Base-by-base conservation (phyloP, 345 rosid genomes). In the Populus davidiana region DNA sequence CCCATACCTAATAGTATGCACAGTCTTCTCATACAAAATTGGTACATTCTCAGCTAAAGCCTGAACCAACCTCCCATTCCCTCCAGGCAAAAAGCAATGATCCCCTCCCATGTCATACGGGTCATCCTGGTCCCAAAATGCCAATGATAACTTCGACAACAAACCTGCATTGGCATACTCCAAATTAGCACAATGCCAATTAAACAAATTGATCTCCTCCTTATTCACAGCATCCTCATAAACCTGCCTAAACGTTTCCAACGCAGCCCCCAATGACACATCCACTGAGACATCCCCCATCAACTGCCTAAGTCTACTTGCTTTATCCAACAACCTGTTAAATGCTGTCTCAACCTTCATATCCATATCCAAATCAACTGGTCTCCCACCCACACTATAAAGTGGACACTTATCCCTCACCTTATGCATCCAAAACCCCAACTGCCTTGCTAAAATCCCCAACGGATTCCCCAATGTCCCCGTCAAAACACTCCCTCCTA, bases 101-200 rank as follows among this genome's bases (percentile, higher is more conserved):
- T 96, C 96, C 36, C 99, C 97, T 74, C 99, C 98, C 99, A 96
- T 96, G 78, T 96, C 99, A 75, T 89, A 96, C 0, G 99, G 99
- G 80, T 93, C 99, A 84, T 93, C 98, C 86, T 96, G 99, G 82
- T 96, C 99, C 99, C 99, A 96, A 69, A 96, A 96, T 1, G 99
- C 98, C 75, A 93, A 88, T 3, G 98, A 96, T 81, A 96, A 94
- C 85, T 92, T 96, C 1, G 98, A 93, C 68, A 93, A 88, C 77
- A 93, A 83, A 36, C 96, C 97, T 23, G 99, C 99, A 88, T 96
- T 96, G 4, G 97, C 98, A 79, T 96, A 93, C 73, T 96, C 99
- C 84, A 96, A 82, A 85, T 96, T 96, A 47, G 99, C 97, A 76
- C 94, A 91, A 86, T 96, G 99, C 98, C 99, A 96, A 74, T 92